Evolutionary conservation across 2,329 filamentous ascomycete genomes (phyloP).

Genomic region (Hirsutella minnesotensis): DNA sequence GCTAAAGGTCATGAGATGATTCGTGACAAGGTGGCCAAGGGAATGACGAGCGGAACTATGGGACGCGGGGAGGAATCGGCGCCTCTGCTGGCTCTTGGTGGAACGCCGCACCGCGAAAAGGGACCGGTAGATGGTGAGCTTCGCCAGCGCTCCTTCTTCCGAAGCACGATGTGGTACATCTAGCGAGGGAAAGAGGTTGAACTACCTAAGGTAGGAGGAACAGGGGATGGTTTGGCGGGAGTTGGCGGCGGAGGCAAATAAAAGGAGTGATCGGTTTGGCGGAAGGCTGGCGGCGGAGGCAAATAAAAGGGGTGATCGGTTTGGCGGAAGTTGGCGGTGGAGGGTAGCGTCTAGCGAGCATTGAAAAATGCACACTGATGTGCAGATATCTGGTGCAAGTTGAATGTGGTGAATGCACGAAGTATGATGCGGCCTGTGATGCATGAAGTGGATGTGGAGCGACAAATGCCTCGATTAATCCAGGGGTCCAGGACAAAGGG

Average conservation of each 20-base stretch:
- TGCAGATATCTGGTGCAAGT: too few relatives aligned
- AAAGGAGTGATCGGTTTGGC: conserved; percentile 24
- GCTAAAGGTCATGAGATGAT: conserved; percentile 30
- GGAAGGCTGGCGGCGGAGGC: conserved; percentile 21
- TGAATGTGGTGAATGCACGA: too few relatives aligned
- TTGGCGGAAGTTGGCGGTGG: conserved; percentile 18
- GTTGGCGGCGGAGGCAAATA: conserved; percentile 4
- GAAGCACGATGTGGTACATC: conserved; percentile 33
- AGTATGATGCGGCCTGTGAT: too few relatives aligned
- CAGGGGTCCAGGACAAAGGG: too few relatives aligned
- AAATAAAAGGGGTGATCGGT: conserved; percentile 11
- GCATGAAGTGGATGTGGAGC: too few relatives aligned
- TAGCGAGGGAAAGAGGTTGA: conserved; percentile 8
- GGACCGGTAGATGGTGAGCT: conserved; percentile 15
- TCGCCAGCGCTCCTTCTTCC: conserved; percentile 22
- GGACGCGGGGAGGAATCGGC: conserved; percentile 15
- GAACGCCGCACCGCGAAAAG: conserved; percentile 8
- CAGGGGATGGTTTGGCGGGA: conserved; percentile 1
- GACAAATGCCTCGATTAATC: too few relatives aligned
- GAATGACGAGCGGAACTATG: conserved; percentile 13
- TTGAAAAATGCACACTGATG: too few relatives aligned
- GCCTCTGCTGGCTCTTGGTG: conserved; percentile 19
- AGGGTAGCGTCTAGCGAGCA: conserved; percentile 5
- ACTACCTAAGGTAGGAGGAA: too few relatives aligned
- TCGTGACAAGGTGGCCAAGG: conserved; percentile 27